Percentiles rank a stretch among this genome's conserved stretches.
Evolutionary conservation across 768 basidiomycete genomes (phyloP).

Genomic region (Pisolithus sp.): DNA sequence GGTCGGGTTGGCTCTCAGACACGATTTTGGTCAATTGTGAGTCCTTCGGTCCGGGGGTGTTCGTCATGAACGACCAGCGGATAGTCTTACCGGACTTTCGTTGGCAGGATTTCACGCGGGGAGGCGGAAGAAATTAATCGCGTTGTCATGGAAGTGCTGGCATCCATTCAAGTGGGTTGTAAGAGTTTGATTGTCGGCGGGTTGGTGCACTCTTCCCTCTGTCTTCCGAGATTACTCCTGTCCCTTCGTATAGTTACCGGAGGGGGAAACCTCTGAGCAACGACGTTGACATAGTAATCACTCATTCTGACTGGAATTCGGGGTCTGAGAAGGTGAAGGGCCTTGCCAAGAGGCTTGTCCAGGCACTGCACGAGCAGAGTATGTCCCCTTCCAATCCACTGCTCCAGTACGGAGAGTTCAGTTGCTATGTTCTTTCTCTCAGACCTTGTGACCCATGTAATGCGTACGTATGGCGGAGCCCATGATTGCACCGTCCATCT

Average conservation of each 20-base stretch:
- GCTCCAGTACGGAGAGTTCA: background rate
- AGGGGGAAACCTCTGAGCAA: constrained; percentile 76
- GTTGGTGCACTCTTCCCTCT: constrained; percentile 35
- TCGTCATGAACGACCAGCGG: background rate
- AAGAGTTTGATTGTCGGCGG: constrained; percentile 76
- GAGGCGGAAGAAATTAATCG: constrained; percentile 78
- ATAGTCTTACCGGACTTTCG: background rate
- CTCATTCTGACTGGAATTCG: constrained; percentile 47
- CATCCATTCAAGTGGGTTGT: constrained; percentile 57
- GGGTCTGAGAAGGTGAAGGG: constrained; percentile 49
- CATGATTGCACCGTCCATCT: background rate
- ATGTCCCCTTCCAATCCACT: constrained; percentile 12
- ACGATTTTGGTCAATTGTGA: constrained; percentile 49
- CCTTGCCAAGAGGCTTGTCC: constrained; percentile 55
- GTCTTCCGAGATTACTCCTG: background rate
- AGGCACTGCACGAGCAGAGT: constrained; percentile 53
- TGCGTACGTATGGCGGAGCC: constrained; percentile 47
- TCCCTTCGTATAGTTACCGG: constrained; percentile 52
- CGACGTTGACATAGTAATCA: constrained; percentile 88
- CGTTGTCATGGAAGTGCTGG: constrained; percentile 62
- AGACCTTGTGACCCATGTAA: constrained; percentile 78
- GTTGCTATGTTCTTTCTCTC: constrained; percentile 1
- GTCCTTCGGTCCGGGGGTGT: constrained; percentile 4
- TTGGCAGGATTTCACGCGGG: constrained; percentile 55
- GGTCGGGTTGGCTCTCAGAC: constrained; percentile 51